Evolutionary conservation across 1,284 basidiomycete genomes (phyloP).

Genomic region (Pisolithus thermaeus): DNA sequence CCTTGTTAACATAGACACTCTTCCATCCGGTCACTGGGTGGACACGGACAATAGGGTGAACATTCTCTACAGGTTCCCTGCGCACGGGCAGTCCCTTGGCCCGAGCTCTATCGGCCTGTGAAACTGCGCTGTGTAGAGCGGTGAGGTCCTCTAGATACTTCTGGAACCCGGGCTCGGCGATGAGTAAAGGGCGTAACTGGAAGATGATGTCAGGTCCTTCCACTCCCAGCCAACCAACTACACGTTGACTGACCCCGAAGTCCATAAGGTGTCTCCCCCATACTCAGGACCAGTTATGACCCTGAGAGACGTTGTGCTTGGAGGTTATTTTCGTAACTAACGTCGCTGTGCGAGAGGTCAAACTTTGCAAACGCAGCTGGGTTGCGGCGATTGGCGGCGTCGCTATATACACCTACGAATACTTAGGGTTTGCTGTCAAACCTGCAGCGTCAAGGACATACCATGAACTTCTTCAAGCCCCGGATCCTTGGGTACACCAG

Average conservation of each 20-base stretch:
- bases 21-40: constrained; percentile 83
- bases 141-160: constrained; percentile 59
- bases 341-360: constrained; percentile 82
- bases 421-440: background rate
- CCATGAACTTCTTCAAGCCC: constrained; percentile 78
- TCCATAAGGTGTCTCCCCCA: constrained; percentile 70
- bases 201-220: background rate
- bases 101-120: constrained; percentile 62
- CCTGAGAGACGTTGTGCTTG: constrained; percentile 65
- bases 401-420: constrained; percentile 59
- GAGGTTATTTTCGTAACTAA: constrained; percentile 74
- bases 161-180: constrained; percentile 62
- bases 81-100: constrained; percentile 62
- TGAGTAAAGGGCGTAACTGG: constrained; percentile 63
- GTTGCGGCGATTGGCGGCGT: constrained; percentile 64
- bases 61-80: constrained; percentile 61
- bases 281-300: constrained; percentile 56
- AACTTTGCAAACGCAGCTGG: constrained; percentile 64
- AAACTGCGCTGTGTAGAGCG: constrained; percentile 64
- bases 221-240: background rate
- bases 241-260: constrained; percentile 44
- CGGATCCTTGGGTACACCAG: constrained; percentile 61
- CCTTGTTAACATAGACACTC: constrained; percentile 69
- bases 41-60: constrained; percentile 64
- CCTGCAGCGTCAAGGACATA: constrained; percentile 29